These are phyloP conservation scores for Chionographis japonica DNA, from an alignment of 106 monocot species.

Conservation along the genomic window DNA sequence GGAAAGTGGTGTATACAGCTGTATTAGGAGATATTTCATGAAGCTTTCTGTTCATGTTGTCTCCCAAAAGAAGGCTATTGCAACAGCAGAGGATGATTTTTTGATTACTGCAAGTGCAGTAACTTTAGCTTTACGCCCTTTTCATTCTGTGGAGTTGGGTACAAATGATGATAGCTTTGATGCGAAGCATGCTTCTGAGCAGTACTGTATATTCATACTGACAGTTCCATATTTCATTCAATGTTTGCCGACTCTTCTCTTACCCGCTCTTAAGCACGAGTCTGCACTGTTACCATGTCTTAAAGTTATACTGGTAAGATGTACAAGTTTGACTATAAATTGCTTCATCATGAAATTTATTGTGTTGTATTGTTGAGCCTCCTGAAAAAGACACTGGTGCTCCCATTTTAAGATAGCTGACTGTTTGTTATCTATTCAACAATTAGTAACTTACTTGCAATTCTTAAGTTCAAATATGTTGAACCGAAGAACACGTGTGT, in stretches of 20 bases:
- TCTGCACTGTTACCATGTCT: conserved; percentile 61
- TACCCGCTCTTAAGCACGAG: conserved; percentile 68
- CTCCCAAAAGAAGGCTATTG: conserved; percentile 18
- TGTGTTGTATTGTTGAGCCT: background rate
- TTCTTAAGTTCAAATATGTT: no score
- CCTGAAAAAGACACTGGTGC: no score
- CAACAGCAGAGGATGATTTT: conserved; percentile 32
- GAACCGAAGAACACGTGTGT: no score
- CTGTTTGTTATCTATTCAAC: no score
- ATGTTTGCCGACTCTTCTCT: conserved; percentile 56
- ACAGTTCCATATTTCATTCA: conserved; percentile 77
- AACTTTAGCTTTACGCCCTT: conserved; percentile 77
- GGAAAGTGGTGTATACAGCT: conserved; percentile 39
- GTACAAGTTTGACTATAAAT: background rate
- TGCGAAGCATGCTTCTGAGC: conserved; percentile 34
- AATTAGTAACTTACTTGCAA: no score
- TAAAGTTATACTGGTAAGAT: conserved; percentile 58
- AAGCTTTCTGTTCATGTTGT: conserved; percentile 28
- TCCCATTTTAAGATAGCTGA: no score
- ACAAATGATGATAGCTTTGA: conserved; percentile 18
- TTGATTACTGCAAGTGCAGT: conserved; percentile 81
- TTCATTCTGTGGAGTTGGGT: conserved; percentile 36
- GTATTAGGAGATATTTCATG: conserved; percentile 53
- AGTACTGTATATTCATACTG: conserved; percentile 54
- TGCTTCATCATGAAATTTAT: background rate